Evolutionary conservation across 306 rosid genomes (phyloP), one percentile per base, ranked within the genome.

Genomic region (Malus sieversii): DNA sequence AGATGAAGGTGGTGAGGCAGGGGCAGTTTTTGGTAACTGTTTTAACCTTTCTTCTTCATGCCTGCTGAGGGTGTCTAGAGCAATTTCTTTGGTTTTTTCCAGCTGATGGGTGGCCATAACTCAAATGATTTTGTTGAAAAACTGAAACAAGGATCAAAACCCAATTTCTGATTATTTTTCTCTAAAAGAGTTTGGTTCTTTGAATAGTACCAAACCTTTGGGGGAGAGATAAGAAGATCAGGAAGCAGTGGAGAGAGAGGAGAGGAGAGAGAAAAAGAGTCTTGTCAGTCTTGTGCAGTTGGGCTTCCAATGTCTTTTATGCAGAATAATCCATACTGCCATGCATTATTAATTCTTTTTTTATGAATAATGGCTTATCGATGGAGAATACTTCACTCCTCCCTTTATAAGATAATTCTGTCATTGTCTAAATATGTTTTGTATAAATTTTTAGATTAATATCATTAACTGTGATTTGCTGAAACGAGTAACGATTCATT

Each of bases 71-170:
- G 55, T 80, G 57, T 48, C 82, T 53, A 45, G 70, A 65, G 70
- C 68, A 66, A 77, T 83, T 76, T 81, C 86, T 83, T 81, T 77
- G 80, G 74, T 66, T 46, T 63, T 86, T 65, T 78, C 86, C 30
- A 45, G 79, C 77, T 80, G 86, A 75, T 69, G 76, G 40, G 80
- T 64, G 74, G 87, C 98, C 97, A 94, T 94, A 61, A 81, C 73
- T 66, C 52, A 27, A 75, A 66, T 68, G 79, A 76, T 70, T 84
- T 66, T 58, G 58, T 70, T 78, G 79, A 73, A 77, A 77, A 66
- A 58, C 67, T 64, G 76, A 4, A 51, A 71, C 55, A 83, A 52
- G 79, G 67, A 40, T 74, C 80, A 78, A 77, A 85, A 79, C 60
- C 55, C 57, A 58, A 66, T 16, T 76, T 81, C 68, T 79, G 73